Base-by-base conservation (phyloP, 345 rosid genomes). In the Trapa incisa region DNA sequence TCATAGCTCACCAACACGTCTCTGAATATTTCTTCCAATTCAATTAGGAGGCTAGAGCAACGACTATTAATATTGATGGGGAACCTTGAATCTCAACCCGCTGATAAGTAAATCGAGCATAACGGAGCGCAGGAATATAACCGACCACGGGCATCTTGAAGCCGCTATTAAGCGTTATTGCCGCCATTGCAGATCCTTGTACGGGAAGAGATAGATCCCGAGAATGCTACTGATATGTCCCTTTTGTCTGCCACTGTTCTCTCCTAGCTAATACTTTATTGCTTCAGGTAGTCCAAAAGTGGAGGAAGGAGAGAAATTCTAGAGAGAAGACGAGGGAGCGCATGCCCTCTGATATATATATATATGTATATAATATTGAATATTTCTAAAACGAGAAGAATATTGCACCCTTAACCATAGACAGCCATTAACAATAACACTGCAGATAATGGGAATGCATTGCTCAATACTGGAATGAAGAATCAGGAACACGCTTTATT, bases 81-180 rank as follows among this genome's bases (percentile, higher is more conserved):
- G 35, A 22, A 22, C 29, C 29, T 22, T 22, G 17, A n/a, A 54
- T 54, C 22, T 54, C 60, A 22, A 8, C 35, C 29, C 60, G 60
- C 3, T 33, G 15, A 58, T 3, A 16, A 9, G 4, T 35, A 58
- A 32, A 29, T 11, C 32, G 63, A 57, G 15, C 37, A 29, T 35
- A 22, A 22, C 60, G 22, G 60, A 54, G 60, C 2, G 65, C 29
- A 62, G 16, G 29, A 62, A 15, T 29, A 37, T 9, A 37, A 38
- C 96, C 98, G 12, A 89, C 39, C 53, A 78, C 66, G 13, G 96
- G 98, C 86, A 92, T 84, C 78, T 85, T 80, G 86, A 77, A 81
- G 15, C 96, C 96, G 73, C 35, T 86, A 87, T 80, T 89, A 10
- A 89, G 82, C 32, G 96, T 78, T 32, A 87, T 72, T 42, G 80